Evolutionary conservation across 179 eudicot species (phyloP), one percentile per base, ranked within the genome.

Genomic region (Pouteria campechiana): DNA sequence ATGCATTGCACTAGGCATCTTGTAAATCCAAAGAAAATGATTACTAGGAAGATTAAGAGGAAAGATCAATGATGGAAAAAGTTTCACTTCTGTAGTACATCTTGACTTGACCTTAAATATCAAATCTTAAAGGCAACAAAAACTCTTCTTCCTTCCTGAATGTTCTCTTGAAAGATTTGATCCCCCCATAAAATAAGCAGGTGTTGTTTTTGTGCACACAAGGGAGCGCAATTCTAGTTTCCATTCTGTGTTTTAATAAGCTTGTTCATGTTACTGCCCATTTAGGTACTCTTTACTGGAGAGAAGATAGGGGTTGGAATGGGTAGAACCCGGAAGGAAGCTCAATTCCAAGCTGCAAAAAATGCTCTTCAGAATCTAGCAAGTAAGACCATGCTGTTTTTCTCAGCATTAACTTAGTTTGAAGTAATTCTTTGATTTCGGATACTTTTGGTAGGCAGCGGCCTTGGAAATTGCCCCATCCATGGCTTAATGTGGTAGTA

Each of bases 321-420:
- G 81, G 99, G 99, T 2, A 87, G 69, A 70, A 82, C 92, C 3
- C 68, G 94, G 60, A 92, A 86, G 69, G 99, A 92, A 63, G 99
- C 99, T 48, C 99, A 87, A 49, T 96, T 82, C 30, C 96, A 82
- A 61, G 96, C 94, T 57, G 94, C 99, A 18, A 92, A 75, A 48
- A 75, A 71, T 75, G 99, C 99, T 40, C 88, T 92, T 27, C 96
- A 53, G 33, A 67, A 60, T 62, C 58, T 90, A 70, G 95, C 96
- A 52, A 94, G 97, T 89, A 61, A 57, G 59, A 25, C 21, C 23
- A 12, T 16, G 38, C 22, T 17, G n/a, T n/a, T n/a, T n/a, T n/a
- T n/a, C n/a, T n/a, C n/a, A n/a, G n/a, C n/a, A n/a, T n/a, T n/a
- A n/a, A n/a, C n/a, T n/a, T n/a, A n/a, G n/a, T n/a, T n/a, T n/a